These are phyloP conservation scores for Corchorus capsularis DNA, from an alignment of 345 rosid species.

Conservation along the genomic window DNA sequence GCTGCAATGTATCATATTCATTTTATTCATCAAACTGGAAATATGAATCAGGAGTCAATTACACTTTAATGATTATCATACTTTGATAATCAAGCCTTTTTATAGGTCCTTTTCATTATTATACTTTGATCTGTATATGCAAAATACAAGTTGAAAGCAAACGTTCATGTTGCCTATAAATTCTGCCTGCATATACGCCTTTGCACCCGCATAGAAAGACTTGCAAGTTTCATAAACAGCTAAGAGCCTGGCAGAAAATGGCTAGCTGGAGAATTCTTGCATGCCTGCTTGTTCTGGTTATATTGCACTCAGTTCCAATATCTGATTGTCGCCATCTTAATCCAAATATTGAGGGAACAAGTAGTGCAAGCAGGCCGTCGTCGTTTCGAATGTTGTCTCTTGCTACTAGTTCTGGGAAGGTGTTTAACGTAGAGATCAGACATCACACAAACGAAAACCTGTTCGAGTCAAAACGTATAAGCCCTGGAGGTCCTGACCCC, in stretches of 20 bases:
- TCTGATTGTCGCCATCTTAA: conserved; percentile 22
- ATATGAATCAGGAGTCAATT: conserved; percentile 10
- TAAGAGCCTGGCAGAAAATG: conserved; percentile 12
- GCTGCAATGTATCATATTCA: not conserved
- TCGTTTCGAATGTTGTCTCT: conserved; percentile 30
- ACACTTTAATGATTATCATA: not conserved
- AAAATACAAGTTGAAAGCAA: not conserved
- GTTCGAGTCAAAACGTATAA: conserved; percentile 23
- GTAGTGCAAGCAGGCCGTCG: conserved; percentile 26
- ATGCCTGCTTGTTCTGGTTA: conserved; percentile 6
- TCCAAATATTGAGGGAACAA: conserved; percentile 13
- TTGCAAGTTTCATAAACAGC: not conserved
- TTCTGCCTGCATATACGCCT: not conserved
- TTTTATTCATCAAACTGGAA: not conserved
- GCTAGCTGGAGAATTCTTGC: conserved; percentile 10
- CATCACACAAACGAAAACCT: not conserved
- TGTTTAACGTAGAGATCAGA: not conserved
- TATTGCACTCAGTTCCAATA: conserved; percentile 19
- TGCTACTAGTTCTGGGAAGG: conserved; percentile 7
- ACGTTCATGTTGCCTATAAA: conserved; percentile 12
- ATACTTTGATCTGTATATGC: not conserved
- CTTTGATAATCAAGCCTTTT: too few species aligned
- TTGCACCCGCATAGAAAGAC: not conserved
- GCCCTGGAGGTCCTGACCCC: conserved; percentile 37
- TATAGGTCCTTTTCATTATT: not conserved